Evolutionary conservation across 495 filamentous ascomycete genomes (phyloP), one percentile per base, ranked within the genome.

Genomic region (Penicillium bialowiezense): DNA sequence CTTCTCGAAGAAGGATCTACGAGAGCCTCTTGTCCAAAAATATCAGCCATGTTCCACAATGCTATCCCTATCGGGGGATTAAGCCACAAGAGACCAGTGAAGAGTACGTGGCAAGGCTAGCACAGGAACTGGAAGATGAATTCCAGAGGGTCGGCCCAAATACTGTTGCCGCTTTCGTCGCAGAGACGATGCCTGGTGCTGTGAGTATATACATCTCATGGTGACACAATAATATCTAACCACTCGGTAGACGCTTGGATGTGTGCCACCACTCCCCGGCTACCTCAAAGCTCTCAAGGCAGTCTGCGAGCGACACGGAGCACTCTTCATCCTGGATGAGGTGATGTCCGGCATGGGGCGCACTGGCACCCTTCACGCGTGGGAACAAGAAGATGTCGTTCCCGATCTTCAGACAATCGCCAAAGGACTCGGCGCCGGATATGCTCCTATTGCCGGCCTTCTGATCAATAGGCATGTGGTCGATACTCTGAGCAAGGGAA

Each of bases 271-370:
- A 1, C 68, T 82, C 4, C 61, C 69, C 0, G 83, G 81, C 0
- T 89, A 88, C 48, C 67, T 86, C 43, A 63, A 70, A 41, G 80
- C 77, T 10, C 74, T 87, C 62, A 72, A 72, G 45, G 58, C 60
- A 5, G 61, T 89, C 1, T 87, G 85, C 59, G 63, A 78, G n/a
- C 71, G 74, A 40, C 71, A 86, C 45, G 83, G 81, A 3, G 79
- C 78, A 0, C 66, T 88, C 13, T 62, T 86, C 12, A 78, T 88
- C 35, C 59, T 85, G 4, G 86, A 90, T 48, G 86, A 90, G 48
- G 80, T 88, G 18, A 89, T 90, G 84, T 83, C 82, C 49, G 86
- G 84, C 2, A 86, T 85, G 76, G 84, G 84, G 0, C 71, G 82
- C 6, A 76, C 73, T 0, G 84, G 84, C 0, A 83, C 79, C 0